Evolutionary conservation across 495 filamentous ascomycete genomes (phyloP).

Genomic region (Trichoderma reesei): DNA sequence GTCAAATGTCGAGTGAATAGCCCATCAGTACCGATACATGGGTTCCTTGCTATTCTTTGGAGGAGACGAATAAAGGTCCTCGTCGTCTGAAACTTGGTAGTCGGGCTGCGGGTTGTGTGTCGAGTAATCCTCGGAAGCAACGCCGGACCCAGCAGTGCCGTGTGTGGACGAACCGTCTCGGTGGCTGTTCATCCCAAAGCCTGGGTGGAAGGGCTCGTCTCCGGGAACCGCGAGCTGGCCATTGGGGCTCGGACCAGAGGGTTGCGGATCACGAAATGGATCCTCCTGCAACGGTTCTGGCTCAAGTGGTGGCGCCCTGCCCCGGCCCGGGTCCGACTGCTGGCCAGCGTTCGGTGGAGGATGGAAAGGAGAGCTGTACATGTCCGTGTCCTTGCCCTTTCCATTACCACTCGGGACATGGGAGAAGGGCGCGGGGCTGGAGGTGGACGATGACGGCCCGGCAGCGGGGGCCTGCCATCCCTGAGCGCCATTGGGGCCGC

Average conservation of each 20-base stretch:
- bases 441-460: slow-evolving; percentile 13
- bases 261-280: slow-evolving; percentile 36
- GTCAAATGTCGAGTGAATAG: too few relatives aligned
- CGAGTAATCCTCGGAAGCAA: not conserved
- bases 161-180: not conserved
- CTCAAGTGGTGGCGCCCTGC: slow-evolving; percentile 24
- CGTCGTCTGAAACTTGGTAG: not conserved
- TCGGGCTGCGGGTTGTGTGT: not conserved
- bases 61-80: not conserved
- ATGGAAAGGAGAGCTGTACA: slow-evolving; percentile 14
- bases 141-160: not conserved
- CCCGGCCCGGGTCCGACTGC: slow-evolving; percentile 26
- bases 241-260: slow-evolving; percentile 5
- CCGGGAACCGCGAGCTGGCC: not conserved
- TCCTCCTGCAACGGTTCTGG: slow-evolving; percentile 26
- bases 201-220: not conserved
- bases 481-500: slow-evolving; percentile 14
- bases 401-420: not conserved
- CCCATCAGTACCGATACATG: not conserved
- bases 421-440: slow-evolving; percentile 7
- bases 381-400: slow-evolving; percentile 34
- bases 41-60: not conserved
- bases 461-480: slow-evolving; percentile 19
- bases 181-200: not conserved
- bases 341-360: slow-evolving; percentile 8